Base-by-base conservation (phyloP, 108 stramenopile genomes). In the Cyclotella distinguenda region DNA sequence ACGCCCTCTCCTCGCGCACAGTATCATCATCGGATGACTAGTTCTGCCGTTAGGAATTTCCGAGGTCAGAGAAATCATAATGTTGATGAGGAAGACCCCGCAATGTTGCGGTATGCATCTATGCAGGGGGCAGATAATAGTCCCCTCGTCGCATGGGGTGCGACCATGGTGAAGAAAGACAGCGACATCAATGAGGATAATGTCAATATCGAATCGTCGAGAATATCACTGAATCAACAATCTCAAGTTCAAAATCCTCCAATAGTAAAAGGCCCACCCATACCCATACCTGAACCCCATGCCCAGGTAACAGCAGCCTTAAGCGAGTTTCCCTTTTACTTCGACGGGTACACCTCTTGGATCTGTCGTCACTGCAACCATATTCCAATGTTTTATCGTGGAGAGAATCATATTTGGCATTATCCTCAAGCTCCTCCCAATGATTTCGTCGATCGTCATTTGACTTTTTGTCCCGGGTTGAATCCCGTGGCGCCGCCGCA, bases 331-430 rank as follows among this genome's bases (percentile, higher is more conserved):
- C 76, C 76, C 5, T 77, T 77, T 39, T 60, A 52, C 68, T 77
- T 60, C 32, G 76, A 77, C 26, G 76, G 76, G 12, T 77, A 70
- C 39, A 64, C 67, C 40, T 68, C 68, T 16, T 77, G 76, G 76
- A 50, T 77, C 5, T 77, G 76, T 46, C 76, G 68, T 10, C 76
- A 77, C 23, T 77, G 76, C 46, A 48, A 27, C 7, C 76, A 77
- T 52, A 42, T 77, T 19, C 54, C 68, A 25, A 56, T 64, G 16
- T 70, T 66, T 42, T 70, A 70, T 21, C 76, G 76, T 26, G 76
- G 76, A 22, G 48, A 28, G 50, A 77, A 77, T 44, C 66, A 77
- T n/a, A 63, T 77, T 28, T 77, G 76, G 76, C 68, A 70, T 48
- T 60, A 52, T 53, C 38, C 68, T 0, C 68, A 70, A 13, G 67